Percentiles rank a stretch among this genome's conserved stretches.
Conservation (phyloP, 495 filamentous ascomycete genomes). For the Penicillium cinerascens region DNA sequence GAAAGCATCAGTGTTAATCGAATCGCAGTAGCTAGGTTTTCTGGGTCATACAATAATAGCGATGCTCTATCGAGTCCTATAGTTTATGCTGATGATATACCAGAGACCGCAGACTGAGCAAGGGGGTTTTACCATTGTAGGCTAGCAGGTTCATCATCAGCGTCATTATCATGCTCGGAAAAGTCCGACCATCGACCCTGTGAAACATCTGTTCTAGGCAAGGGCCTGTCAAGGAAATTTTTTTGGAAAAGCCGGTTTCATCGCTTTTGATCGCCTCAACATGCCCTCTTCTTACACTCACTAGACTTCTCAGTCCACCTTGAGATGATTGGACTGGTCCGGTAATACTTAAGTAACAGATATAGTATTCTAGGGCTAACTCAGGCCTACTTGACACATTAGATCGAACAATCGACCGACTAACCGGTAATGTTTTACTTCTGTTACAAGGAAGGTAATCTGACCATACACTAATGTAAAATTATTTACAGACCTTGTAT, state of each 20-base stretch:
- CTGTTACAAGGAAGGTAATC: background rate
- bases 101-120: slow-evolving; percentile 1
- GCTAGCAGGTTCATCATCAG: too few species aligned
- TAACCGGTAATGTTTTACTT: background rate
- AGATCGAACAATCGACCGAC: background rate
- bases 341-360: too few species aligned
- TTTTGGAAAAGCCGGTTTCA: background rate
- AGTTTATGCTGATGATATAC: background rate
- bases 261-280: too few species aligned
- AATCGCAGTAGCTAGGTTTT: background rate
- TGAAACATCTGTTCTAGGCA: background rate
- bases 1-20: background rate
- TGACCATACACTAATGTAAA: background rate
- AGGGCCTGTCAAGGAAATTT: background rate
- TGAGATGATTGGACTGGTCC: too few species aligned
- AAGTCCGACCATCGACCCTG: background rate
- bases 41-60: background rate
- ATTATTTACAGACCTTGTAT: background rate
- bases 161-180: background rate
- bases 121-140: background rate
- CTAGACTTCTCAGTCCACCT: background rate
- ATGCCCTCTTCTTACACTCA: background rate
- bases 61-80: background rate
- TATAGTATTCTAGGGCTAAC: too few species aligned
- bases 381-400: background rate